Evolutionary conservation across 2,329 filamentous ascomycete species (phyloP).

Genomic region (Aspergillus sojae): DNA sequence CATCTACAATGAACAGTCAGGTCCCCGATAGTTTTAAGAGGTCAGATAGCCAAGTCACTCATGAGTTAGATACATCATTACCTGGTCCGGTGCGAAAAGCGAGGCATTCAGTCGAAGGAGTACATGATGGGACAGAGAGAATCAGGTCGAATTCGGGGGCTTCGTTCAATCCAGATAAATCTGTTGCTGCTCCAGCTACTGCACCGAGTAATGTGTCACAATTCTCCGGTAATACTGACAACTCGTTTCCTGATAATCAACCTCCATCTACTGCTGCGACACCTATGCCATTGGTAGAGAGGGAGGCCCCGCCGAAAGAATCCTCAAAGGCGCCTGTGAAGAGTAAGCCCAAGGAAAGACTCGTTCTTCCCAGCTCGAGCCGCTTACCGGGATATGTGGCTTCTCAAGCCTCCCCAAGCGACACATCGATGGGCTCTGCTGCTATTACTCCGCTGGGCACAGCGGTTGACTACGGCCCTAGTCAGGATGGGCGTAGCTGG

Average conservation of each 20-base stretch:
- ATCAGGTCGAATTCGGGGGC: constrained; percentile 33
- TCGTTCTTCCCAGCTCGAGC: constrained; percentile 46
- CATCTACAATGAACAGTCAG: constrained; percentile 23
- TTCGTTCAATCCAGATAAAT: constrained; percentile 33
- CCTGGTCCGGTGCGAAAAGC: constrained; percentile 23
- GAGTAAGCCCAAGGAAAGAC: constrained; percentile 34
- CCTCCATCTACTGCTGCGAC: constrained; percentile 31
- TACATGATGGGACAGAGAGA: constrained; percentile 30
- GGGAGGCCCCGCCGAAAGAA: constrained; percentile 31
- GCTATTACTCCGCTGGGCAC: constrained; percentile 35
- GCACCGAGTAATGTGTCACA: constrained; percentile 34
- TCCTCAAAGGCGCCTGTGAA: constrained; percentile 28
- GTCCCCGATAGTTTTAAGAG: constrained; percentile 28
- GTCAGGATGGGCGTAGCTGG: constrained; percentile 22
- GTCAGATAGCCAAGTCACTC: constrained; percentile 30
- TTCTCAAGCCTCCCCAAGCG: constrained; percentile 45
- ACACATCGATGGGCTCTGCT: constrained; percentile 49
- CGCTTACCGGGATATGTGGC: constrained; percentile 49
- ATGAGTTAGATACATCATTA: constrained; percentile 32
- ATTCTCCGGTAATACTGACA: constrained; percentile 29
- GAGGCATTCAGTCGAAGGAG: constrained; percentile 30
- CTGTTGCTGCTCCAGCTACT: constrained; percentile 27
- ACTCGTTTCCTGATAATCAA: constrained; percentile 31
- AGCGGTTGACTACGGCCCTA: constrained; percentile 24
- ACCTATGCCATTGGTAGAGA: constrained; percentile 34